Conservation (phyloP, 1,284 basidiomycete genomes). For the Inonotus hispidus region DNA sequence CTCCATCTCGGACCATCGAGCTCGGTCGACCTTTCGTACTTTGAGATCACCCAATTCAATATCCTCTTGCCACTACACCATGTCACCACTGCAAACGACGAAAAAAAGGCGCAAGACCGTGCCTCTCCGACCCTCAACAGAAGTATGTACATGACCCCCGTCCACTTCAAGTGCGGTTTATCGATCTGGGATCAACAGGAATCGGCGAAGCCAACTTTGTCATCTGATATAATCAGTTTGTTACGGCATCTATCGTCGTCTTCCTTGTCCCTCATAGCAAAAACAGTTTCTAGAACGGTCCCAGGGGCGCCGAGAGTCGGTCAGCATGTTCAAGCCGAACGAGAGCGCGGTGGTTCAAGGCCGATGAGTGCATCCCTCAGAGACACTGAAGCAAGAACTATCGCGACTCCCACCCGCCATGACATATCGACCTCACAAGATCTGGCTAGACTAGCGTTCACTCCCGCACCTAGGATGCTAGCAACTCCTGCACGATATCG, state of each 20-base stretch:
- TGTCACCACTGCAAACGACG: not conserved
- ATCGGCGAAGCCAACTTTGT: too few species aligned
- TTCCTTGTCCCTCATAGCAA: too few species aligned
- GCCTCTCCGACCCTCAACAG: not conserved
- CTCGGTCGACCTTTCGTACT: not conserved
- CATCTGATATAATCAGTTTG: too few species aligned
- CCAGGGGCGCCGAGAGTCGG: not conserved
- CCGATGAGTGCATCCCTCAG: not conserved
- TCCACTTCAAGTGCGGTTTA: not conserved
- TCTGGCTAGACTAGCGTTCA: not conserved
- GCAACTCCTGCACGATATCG: not conserved
- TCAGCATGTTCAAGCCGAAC: not conserved
- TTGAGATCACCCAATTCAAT: not conserved
- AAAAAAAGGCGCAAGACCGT: not conserved
- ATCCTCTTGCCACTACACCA: not conserved
- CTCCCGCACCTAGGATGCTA: not conserved
- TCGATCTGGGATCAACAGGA: not conserved
- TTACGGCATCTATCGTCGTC: too few species aligned
- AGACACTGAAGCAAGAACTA: not conserved
- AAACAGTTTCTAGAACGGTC: too few species aligned
- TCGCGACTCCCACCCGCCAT: not conserved
- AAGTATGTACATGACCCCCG: not conserved
- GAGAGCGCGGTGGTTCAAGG: not conserved
- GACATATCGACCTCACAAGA: not conserved
- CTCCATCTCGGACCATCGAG: not conserved